These are phyloP conservation scores for Botrytis aclada DNA, from an alignment of 2,329 filamentous ascomycete species.

Conservation along the genomic window DNA sequence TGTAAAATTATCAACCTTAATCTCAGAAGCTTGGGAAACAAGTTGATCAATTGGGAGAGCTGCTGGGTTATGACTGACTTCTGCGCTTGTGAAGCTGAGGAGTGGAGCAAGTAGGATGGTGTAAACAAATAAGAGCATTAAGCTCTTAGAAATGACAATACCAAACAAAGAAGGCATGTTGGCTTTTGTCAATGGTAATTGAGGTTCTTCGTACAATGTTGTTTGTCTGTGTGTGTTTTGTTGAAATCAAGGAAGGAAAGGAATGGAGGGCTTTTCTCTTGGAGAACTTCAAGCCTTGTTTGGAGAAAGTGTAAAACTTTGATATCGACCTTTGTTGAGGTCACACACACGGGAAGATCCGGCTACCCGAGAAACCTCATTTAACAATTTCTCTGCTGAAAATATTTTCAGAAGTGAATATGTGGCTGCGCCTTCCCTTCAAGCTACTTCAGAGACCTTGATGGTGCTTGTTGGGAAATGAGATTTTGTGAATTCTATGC, in stretches of 20 bases:
- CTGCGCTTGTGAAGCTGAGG: background rate
- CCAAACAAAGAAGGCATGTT: background rate
- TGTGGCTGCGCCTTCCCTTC: background rate
- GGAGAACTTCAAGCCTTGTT: background rate
- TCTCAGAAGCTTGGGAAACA: background rate
- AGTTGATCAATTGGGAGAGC: background rate
- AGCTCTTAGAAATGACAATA: background rate
- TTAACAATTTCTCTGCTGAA: background rate
- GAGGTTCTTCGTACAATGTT: background rate
- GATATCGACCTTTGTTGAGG: background rate
- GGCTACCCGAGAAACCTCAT: background rate
- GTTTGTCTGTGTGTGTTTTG: background rate
- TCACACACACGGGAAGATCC: background rate
- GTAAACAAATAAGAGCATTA: background rate
- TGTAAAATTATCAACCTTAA: background rate
- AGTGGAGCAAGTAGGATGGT: background rate
- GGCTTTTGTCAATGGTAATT: background rate
- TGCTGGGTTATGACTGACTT: background rate
- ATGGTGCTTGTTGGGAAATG: background rate
- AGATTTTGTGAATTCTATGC: background rate
- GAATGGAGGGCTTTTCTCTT: background rate
- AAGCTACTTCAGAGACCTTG: background rate
- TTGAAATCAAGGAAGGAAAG: background rate
- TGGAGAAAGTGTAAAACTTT: background rate
- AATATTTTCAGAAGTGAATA: background rate